Evolutionary conservation across 768 basidiomycete species (phyloP), one percentile per base, ranked within the genome.

Genomic region (Tricholoma bakamatsutake): DNA sequence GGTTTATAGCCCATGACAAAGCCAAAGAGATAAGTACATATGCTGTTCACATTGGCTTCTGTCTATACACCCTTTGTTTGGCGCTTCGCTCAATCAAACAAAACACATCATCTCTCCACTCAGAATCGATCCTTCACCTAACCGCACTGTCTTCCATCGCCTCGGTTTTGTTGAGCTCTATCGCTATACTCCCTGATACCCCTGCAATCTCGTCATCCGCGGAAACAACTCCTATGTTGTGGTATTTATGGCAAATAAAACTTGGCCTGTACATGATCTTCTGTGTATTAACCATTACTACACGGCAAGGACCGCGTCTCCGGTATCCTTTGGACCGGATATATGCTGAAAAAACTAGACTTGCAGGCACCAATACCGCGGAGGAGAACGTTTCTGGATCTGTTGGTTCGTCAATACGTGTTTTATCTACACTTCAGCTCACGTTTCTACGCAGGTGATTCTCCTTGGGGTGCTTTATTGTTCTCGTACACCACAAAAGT

Each of bases 401-500:
- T 18, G 73, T 76, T 31, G 75, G 82, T 80, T 65, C 3, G 71
- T 66, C 21, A 51, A 5, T 45, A 47, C 15, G 24, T 35, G 15
- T 28, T 39, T 4, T 2, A 6, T 21, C 42, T 4, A n/a, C 35
- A n/a, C 10, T 27, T 15, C 12, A 48, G 1, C n/a, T 10, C 37
- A 37, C 28, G 33, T 53, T 7, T 11, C 43, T 31, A 56, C 34
- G 56, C 63, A 78, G 85, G 77, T 55, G 76, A 83, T 21, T 85
- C 84, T 4, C 72, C 79, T 0, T 82, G 79, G 76, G 81, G 80
- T 54, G 71, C 74, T 50, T 69, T 97, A 5, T 70, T 93, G n/a
- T 97, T 97, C 69, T 84, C 84, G 13, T 94, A 93, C 67, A 91
- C 88, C 35, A 94, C 92, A 1, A 85, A 87, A 57, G 90, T 97